Evolutionary conservation across 169 alveolate genomes (phyloP).

Genomic region (Plasmodium fragile): DNA sequence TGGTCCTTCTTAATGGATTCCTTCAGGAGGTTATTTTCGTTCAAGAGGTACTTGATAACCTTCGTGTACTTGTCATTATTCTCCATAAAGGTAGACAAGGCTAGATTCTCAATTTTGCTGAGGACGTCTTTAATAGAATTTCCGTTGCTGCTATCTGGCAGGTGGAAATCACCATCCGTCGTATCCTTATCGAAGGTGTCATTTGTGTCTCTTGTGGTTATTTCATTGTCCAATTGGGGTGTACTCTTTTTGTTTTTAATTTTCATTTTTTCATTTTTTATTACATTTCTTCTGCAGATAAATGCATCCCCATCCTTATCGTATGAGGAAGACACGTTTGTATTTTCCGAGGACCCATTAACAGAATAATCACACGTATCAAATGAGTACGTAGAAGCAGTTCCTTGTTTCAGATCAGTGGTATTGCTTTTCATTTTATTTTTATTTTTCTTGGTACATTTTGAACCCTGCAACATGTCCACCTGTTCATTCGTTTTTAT

Average conservation of each 20-base stretch:
- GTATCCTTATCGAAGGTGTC: slow-evolving; percentile 2
- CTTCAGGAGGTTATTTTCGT: slow-evolving; percentile 58
- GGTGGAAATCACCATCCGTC: background rate
- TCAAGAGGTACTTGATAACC: slow-evolving; percentile 56
- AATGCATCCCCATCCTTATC: slow-evolving; percentile 40
- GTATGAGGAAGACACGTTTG: slow-evolving; percentile 42
- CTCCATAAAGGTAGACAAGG: slow-evolving; percentile 67
- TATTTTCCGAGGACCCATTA: slow-evolving; percentile 45
- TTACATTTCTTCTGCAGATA: background rate
- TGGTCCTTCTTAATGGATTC: slow-evolving; percentile 46
- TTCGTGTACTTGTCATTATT: slow-evolving; percentile 62
- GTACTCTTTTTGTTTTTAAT: background rate
- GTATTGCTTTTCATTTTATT: slow-evolving; percentile 28
- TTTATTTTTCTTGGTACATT: slow-evolving; percentile 25
- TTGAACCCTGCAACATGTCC: background rate
- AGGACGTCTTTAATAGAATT: slow-evolving; percentile 41
- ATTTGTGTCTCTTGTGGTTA: background rate
- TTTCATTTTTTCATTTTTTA: background rate
- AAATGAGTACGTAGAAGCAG: slow-evolving; percentile 63
- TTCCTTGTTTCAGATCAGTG: slow-evolving; percentile 50
- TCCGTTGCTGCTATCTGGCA: slow-evolving; percentile 14
- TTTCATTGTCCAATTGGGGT: background rate
- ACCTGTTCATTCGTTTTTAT: slow-evolving; percentile 51
- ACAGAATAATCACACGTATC: slow-evolving; percentile 51
- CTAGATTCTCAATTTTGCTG: slow-evolving; percentile 50